Evolutionary conservation across 208 protist genomes (phyloP).

Genomic region (Polymyxa betae): DNA sequence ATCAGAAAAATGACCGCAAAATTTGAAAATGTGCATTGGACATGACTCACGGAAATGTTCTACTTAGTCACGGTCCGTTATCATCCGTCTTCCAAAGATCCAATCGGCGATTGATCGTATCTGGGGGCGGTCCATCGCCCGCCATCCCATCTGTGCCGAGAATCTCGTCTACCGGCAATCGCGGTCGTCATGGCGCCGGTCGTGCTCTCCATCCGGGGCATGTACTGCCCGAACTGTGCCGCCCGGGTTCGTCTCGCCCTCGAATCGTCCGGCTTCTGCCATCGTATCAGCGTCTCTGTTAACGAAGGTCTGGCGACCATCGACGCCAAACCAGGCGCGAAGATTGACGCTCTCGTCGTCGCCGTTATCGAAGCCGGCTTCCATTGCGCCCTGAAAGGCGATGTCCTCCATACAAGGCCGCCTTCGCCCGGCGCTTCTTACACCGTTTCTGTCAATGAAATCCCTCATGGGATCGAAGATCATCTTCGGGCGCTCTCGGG

Average conservation of each 20-base stretch:
- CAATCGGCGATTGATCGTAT: too few relatives aligned
- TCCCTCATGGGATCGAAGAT: background rate
- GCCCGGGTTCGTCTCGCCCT: background rate
- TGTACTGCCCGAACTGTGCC: background rate
- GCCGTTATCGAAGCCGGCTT: background rate
- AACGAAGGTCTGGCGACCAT: background rate
- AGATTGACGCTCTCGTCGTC: background rate
- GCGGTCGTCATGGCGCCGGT: background rate
- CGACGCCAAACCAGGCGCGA: background rate
- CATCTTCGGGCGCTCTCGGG: background rate
- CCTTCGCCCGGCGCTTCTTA: background rate
- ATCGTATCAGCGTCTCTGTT: background rate
- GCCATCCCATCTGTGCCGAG: too few relatives aligned
- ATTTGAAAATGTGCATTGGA: too few relatives aligned
- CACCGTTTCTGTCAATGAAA: background rate
- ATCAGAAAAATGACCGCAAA: too few relatives aligned
- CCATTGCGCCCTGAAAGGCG: background rate
- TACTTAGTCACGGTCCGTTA: too few relatives aligned
- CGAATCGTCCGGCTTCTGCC: background rate
- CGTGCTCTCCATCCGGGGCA: background rate
- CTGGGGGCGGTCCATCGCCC: too few relatives aligned
- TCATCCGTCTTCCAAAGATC: too few relatives aligned
- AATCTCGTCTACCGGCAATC: too few relatives aligned
- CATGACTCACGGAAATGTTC: too few relatives aligned
- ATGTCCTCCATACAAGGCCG: background rate